Evolutionary conservation across 331 rosid genomes (phyloP).

Genomic region (Dryas integrifolia): DNA sequence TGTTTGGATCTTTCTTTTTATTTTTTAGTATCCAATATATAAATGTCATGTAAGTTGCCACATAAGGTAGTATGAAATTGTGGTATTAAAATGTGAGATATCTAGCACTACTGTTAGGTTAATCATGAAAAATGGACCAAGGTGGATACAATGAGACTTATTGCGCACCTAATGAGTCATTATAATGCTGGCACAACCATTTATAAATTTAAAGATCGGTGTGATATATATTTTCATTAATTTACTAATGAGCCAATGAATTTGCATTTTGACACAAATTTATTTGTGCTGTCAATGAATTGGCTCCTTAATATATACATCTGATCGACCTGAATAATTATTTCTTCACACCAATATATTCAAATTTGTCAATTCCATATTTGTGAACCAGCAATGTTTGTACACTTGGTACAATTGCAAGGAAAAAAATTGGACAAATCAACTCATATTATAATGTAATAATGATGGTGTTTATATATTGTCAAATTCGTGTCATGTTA

Average conservation of each 20-base stretch:
- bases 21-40: too few species aligned
- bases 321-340: not conserved
- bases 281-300: slow-evolving; percentile 18
- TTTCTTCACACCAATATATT: not conserved
- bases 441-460: not conserved
- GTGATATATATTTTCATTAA: not conserved
- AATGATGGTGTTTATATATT: too few species aligned
- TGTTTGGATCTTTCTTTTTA: too few species aligned
- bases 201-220: not conserved
- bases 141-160: not conserved
- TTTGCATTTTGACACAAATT: not conserved
- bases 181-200: not conserved
- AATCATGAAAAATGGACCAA: not conserved
- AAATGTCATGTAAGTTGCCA: not conserved
- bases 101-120: too few species aligned
- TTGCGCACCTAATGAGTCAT: not conserved
- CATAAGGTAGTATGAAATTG: not conserved
- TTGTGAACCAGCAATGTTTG: not conserved
- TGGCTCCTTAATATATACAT: slow-evolving; percentile 4
- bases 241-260: not conserved
- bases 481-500: too few species aligned
- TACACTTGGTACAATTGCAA: slow-evolving; percentile 6
- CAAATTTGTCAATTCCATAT: slow-evolving; percentile 1
- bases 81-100: too few species aligned
- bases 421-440: not conserved